These are phyloP conservation scores for Cladosporium phlei DNA, from an alignment of 2,329 filamentous ascomycete genomes.

Conservation along the genomic window DNA sequence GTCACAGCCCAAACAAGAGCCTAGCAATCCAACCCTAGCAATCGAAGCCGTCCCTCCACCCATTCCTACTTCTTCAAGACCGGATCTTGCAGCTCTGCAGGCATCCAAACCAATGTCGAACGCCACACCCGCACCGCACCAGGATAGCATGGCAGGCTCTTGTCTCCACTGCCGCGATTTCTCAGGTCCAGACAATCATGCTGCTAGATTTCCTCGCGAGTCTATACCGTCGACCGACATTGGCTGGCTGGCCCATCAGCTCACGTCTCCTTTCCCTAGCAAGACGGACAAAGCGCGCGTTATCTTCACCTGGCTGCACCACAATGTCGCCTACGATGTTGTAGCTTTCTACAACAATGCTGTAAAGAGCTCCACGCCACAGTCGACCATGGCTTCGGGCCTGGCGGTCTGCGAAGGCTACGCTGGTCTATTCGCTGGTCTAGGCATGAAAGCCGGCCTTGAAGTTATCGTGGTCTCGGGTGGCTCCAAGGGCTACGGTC, in stretches of 20 bases:
- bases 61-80: slow-evolving; percentile 51
- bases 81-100: slow-evolving; percentile 54
- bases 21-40: slow-evolving; percentile 14
- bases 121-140: slow-evolving; percentile 14
- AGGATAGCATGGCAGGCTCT: slow-evolving; percentile 22
- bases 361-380: slow-evolving; percentile 63
- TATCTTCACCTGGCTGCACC: slow-evolving; percentile 92
- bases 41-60: slow-evolving; percentile 41
- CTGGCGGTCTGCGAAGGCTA: slow-evolving; percentile 90
- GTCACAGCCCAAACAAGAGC: slow-evolving; percentile 12
- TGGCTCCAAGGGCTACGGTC: slow-evolving; percentile 82
- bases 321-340: slow-evolving; percentile 85
- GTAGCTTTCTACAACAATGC: slow-evolving; percentile 69
- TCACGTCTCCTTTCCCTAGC: slow-evolving; percentile 76
- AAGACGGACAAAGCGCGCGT: slow-evolving; percentile 90
- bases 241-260: slow-evolving; percentile 68
- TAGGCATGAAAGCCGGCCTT: slow-evolving; percentile 74
- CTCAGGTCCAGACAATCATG: slow-evolving; percentile 72
- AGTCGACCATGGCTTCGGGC: slow-evolving; percentile 69
- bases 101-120: slow-evolving; percentile 45
- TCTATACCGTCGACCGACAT: slow-evolving; percentile 64
- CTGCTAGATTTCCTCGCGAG: slow-evolving; percentile 67
- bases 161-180: slow-evolving; percentile 88
- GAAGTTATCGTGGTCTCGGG: slow-evolving; percentile 70
- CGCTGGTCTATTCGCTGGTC: slow-evolving; percentile 71